Base-by-base conservation (phyloP, 1,284 basidiomycete genomes). In the Leccinum pseudoinsigne region DNA sequence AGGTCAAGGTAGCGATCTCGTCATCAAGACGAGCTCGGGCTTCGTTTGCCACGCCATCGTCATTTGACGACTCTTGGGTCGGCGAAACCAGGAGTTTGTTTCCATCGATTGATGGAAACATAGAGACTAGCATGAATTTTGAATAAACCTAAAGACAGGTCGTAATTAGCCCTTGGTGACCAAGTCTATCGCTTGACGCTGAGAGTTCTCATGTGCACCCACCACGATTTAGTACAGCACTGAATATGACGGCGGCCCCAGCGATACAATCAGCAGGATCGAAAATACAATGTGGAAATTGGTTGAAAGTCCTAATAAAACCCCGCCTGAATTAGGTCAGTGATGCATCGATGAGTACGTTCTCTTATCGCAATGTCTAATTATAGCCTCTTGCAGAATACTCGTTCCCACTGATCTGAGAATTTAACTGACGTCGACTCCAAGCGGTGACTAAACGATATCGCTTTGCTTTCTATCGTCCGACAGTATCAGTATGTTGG, bases 1-100 rank as follows among this genome's bases (percentile, higher is more conserved):
- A 64, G 58, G 74, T 72, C 34, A 78, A 68, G 31, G 65, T 64
- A 12, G 65, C 66, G 18, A 79, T 70, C 56, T 80, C 71, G 31
- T 71, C 66, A 62, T 80, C 77, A 54, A 80, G 78, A 50, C 65
- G 65, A 12, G 57, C 50, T 34, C 61, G 69, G 21, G 47, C 56
- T 10, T 45, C 59, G 21, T n/a, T 18, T 31, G 31, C 47, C 45
- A 57, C 21, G 5, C 23, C 10, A 26, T 14, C 18, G 40, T 38
- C 34, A 10, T 11, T 31, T 23, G 53, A 38, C 65, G 66, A 51
- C 7, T 36, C 11, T n/a, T 4, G 14, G 34, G 21, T 34, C 5
- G 50, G n/a, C 55, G 42, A 51, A 31, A 61, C 11, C n/a, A 28
- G 40, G 21, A 12, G 18, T 47, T 26, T 7, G 12, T n/a, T 31